Conservation (phyloP, 305 asterid species). For the Ilex paraguariensis region DNA sequence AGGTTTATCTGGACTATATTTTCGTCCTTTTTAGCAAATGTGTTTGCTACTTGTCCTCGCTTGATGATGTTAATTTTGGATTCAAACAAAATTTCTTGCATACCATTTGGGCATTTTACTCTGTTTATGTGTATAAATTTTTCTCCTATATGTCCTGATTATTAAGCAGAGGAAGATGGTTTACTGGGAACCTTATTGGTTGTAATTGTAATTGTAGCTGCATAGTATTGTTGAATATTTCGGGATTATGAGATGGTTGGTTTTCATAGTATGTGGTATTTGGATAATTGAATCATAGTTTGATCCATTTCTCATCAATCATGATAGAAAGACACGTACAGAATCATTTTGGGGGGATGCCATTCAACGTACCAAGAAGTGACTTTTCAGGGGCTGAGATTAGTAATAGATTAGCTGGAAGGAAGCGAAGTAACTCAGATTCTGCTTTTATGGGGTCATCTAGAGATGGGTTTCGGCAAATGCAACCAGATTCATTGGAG, state of each 20-base stretch:
- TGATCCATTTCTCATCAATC: slow-evolving; percentile 18
- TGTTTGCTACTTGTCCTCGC: background rate
- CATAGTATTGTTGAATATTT: slow-evolving; percentile 6
- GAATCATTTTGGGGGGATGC: slow-evolving; percentile 73
- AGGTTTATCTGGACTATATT: slow-evolving; percentile 5
- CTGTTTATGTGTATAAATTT: too few relatives aligned
- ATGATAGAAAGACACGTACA: slow-evolving; percentile 60
- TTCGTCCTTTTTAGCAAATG: background rate
- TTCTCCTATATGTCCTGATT: too few relatives aligned
- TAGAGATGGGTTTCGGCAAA: slow-evolving; percentile 53
- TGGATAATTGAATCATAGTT: slow-evolving; percentile 14
- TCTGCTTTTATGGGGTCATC: slow-evolving; percentile 51
- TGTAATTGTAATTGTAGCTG: background rate
- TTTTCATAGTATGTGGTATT: background rate
- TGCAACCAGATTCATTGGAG: slow-evolving; percentile 56
- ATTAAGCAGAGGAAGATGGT: too few relatives aligned
- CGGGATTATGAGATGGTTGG: background rate
- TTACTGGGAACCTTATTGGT: background rate
- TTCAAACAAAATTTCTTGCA: background rate
- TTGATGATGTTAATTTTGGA: background rate
- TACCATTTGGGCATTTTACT: too few relatives aligned
- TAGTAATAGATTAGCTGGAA: slow-evolving; percentile 48
- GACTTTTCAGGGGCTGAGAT: slow-evolving; percentile 55
- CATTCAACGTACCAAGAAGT: slow-evolving; percentile 70
- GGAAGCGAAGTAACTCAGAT: slow-evolving; percentile 80